Base-by-base conservation (phyloP, 176 grass and related monocot genomes). In the Carex cristatella region DNA sequence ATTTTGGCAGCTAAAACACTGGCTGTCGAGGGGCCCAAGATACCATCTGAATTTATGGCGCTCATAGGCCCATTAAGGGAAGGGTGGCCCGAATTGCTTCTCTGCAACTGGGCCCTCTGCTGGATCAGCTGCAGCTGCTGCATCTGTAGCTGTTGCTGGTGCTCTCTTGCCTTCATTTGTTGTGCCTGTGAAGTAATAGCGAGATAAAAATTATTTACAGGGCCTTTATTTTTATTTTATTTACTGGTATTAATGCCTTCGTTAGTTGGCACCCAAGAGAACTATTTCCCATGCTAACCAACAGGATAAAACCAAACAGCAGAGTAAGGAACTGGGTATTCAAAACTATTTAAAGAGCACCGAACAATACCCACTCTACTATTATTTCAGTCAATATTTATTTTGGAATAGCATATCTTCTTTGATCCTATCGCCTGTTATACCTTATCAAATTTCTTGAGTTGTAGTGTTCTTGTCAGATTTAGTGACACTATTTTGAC, bases 1-100 rank as follows among this genome's bases (percentile, higher is more conserved):
- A 98, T 94, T 86, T 94, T 98, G 58, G 92, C 95, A 84, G 95
- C 95, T 56, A 98, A 93, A 68, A 93, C 89, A 88, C 92, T 98
- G 81, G 95, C 92, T 79, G 95, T 93, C 57, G 95, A 91, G 57
- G 89, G 89, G 8, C 91, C 95, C 68, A 94, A 78, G 91, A 98
- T 89, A 53, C 91, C 86, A 63, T 98, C 92, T 55, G 95, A 88
- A 38, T 94, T 98, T 79, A 89, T 79, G 33, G 89, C 66, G 69
- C 87, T 97, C 80, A 98, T 87, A 65, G 92, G 84, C 68, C 92
- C 87, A 62, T 86, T 93, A 87, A 93, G 92, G 76, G 91, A 91
- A 86, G 61, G 88, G 60, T 93, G 91, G 27, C 81, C 84, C 11
- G 84, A 83, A 87, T 93, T 94, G 80, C 73, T 90, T 79, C 91